These are phyloP conservation scores for Leccinum holopus DNA, from an alignment of 1,284 basidiomycete genomes.

Conservation along the genomic window DNA sequence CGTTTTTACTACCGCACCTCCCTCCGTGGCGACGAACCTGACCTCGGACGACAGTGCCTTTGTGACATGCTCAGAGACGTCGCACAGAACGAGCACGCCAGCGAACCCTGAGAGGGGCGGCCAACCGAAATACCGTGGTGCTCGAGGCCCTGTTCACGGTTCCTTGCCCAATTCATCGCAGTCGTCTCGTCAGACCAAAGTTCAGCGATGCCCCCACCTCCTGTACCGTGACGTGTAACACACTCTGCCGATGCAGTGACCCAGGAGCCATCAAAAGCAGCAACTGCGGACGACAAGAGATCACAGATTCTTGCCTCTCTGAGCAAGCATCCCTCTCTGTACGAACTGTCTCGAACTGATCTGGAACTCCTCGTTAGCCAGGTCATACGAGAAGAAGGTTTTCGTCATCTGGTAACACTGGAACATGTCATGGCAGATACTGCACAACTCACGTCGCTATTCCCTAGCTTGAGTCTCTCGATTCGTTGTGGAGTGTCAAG, in stretches of 20 bases:
- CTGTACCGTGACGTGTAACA: slow-evolving; percentile 15
- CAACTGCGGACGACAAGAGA: slow-evolving; percentile 11
- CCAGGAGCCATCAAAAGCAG: slow-evolving; percentile 5
- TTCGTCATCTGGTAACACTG: slow-evolving; percentile 43
- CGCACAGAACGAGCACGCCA: slow-evolving; percentile 9
- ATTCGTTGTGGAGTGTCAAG: slow-evolving; percentile 40
- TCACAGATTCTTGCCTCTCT: slow-evolving; percentile 39
- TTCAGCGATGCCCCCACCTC: slow-evolving; percentile 30
- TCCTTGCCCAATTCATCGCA: slow-evolving; percentile 38
- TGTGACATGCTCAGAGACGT: slow-evolving; percentile 32
- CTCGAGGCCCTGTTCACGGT: slow-evolving; percentile 8
- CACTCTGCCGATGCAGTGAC: slow-evolving; percentile 5
- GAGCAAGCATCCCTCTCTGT: slow-evolving; percentile 42
- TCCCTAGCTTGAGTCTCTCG: slow-evolving; percentile 42
- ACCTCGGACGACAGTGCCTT: slow-evolving; percentile 33
- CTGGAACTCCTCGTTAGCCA: slow-evolving; percentile 51
- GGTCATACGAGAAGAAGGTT: slow-evolving; percentile 59
- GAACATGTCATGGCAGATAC: slow-evolving; percentile 2
- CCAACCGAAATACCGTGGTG: slow-evolving; percentile 3
- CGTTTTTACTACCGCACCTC: slow-evolving; percentile 5
- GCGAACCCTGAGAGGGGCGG: slow-evolving; percentile 2
- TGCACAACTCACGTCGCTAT: slow-evolving; percentile 20
- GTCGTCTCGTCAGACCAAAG: slow-evolving; percentile 22
- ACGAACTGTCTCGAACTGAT: slow-evolving; percentile 44
- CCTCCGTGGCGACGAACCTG: slow-evolving; percentile 14